phyloP scores from a whole-genome alignment of 768 basidiomycete genomes.

The Suillus subaureus region DNA sequence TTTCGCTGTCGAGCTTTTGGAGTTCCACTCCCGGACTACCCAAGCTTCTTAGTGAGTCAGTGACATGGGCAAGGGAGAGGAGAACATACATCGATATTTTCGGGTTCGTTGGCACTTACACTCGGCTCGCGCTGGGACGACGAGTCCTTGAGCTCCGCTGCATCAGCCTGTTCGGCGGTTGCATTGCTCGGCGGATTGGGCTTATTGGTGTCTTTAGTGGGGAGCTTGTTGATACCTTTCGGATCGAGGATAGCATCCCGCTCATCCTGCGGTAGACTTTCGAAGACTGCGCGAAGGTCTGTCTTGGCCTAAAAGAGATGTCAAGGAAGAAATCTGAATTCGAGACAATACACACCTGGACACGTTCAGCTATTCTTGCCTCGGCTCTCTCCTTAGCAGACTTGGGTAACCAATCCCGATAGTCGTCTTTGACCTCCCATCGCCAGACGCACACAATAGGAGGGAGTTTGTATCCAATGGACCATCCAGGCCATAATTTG shows the following conservation, averaged over 20 bases:
- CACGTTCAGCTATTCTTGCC: conserved; percentile 60
- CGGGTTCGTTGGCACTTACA: conserved; percentile 27
- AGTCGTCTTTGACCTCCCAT: conserved; percentile 76
- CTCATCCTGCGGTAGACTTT: conserved; percentile 59
- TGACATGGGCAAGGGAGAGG: neutral
- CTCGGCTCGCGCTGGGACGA: conserved; percentile 29
- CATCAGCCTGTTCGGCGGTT: conserved; percentile 2
- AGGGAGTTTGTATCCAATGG: conserved; percentile 52
- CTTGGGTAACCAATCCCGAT: conserved; percentile 67
- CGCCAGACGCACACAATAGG: conserved; percentile 77
- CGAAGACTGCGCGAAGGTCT: conserved; percentile 56
- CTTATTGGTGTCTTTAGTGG: conserved; percentile 36
- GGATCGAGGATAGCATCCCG: conserved; percentile 56
- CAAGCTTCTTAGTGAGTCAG: conserved; percentile 13
- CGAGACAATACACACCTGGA: conserved; percentile 48
- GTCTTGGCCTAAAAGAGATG: conserved; percentile 53
- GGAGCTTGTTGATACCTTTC: conserved; percentile 41
- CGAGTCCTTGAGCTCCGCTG: conserved; percentile 30
- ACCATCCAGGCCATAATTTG: conserved; percentile 78
- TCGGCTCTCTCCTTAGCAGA: conserved; percentile 65
- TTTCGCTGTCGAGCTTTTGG: conserved; percentile 51
- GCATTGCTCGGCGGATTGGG: conserved; percentile 9
- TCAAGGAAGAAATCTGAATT: neutral
- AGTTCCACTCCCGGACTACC: conserved; percentile 25
- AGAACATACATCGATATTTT: conserved; percentile 42